These are phyloP conservation scores for Murraya paniculata DNA, from an alignment of 345 rosid species.

Conservation along the genomic window DNA sequence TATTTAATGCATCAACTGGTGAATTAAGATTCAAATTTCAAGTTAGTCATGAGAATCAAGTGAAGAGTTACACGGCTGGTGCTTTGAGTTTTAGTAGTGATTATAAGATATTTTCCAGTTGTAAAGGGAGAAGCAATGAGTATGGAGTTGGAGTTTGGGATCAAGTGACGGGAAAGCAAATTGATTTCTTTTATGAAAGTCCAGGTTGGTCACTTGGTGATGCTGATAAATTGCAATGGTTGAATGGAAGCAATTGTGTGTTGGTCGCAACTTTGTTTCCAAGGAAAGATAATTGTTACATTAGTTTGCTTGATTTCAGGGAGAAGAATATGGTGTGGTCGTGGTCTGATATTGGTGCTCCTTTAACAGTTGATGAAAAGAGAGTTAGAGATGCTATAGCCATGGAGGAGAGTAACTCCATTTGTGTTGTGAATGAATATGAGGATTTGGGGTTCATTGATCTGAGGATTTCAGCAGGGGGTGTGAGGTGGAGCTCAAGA, in stretches of 20 bases:
- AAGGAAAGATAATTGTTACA: slow-evolving; percentile 91
- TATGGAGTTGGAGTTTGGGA: slow-evolving; percentile 99
- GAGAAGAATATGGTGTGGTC: slow-evolving; percentile 89
- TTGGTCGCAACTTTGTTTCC: slow-evolving; percentile 94
- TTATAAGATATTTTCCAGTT: slow-evolving; percentile 67
- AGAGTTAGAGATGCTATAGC: slow-evolving; percentile 93
- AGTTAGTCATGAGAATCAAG: slow-evolving; percentile 63
- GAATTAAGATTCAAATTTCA: slow-evolving; percentile 73
- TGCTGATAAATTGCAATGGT: slow-evolving; percentile 90
- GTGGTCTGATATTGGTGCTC: slow-evolving; percentile 83
- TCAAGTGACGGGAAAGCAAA: slow-evolving; percentile 74
- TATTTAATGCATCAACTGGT: slow-evolving; percentile 69
- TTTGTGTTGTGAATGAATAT: slow-evolving; percentile 90
- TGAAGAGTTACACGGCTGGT: slow-evolving; percentile 86
- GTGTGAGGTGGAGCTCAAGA: slow-evolving; percentile 94
- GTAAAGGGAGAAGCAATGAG: slow-evolving; percentile 92
- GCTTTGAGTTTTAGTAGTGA: slow-evolving; percentile 70
- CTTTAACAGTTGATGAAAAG: slow-evolving; percentile 61
- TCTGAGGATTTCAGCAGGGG: slow-evolving; percentile 58
- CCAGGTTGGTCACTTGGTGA: slow-evolving; percentile 93
- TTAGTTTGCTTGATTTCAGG: slow-evolving; percentile 85
- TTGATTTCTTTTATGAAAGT: slow-evolving; percentile 82
- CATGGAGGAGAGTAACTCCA: slow-evolving; percentile 76
- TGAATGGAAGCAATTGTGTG: slow-evolving; percentile 65
- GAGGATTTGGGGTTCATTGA: slow-evolving; percentile 97